Evolutionary conservation across 257 asterid genomes (phyloP).

Genomic region (Solanum clarkiae): DNA sequence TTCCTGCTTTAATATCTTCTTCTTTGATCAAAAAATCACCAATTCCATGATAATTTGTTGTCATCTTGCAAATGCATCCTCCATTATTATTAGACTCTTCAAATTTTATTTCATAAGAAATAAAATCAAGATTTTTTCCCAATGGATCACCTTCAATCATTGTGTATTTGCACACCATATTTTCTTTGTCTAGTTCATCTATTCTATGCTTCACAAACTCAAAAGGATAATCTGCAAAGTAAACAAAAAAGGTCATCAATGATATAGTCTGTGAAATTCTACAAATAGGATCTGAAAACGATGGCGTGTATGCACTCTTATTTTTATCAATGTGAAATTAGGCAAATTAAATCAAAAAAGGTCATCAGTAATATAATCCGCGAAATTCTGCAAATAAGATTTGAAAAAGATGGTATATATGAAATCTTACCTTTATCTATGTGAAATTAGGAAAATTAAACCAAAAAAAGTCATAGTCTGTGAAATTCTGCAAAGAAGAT

Average conservation of each 20-base stretch:
- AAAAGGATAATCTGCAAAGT: conserved; percentile 4
- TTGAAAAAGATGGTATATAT: no score
- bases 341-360: no score
- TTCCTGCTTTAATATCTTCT: conserved; percentile 25
- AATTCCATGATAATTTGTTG: conserved; percentile 13
- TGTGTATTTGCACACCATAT: conserved; percentile 15
- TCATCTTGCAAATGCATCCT: conserved; percentile 18
- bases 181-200: conserved; percentile 15
- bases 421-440: no score
- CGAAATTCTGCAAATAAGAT: no score
- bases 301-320: no score
- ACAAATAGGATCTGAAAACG: no score
- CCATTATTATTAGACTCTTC: conserved; percentile 17
- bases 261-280: no score
- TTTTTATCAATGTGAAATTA: no score
- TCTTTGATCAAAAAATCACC: conserved; percentile 12
- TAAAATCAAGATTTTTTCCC: conserved; percentile 11
- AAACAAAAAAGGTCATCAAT: background rate
- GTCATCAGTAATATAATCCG: no score
- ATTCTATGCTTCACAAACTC: conserved; percentile 23
- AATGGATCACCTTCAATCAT: conserved; percentile 24
- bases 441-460: no score
- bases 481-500: no score
- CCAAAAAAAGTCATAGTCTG: no score
- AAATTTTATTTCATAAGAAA: conserved; percentile 13